Evolutionary conservation across 2,329 filamentous ascomycete species (phyloP), one percentile per base, ranked within the genome.

Genomic region (Microcera coccophila): DNA sequence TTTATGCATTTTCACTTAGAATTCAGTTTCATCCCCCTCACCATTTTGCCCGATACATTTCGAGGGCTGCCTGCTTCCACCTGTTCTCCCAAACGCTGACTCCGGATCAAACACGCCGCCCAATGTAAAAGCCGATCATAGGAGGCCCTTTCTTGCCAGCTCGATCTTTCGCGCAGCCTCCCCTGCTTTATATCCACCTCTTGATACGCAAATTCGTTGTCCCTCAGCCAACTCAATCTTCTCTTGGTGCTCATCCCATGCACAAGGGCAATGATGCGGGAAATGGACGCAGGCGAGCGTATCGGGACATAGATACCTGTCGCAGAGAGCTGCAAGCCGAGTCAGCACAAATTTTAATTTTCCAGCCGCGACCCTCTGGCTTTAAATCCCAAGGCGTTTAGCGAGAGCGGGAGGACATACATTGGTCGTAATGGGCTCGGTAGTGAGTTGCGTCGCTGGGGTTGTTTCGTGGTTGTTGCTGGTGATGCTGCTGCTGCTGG

Each of bases 261-360:
- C 76, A 69, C 93, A 98, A 20, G 93, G 93, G 67, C 93, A 98
- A 69, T 98, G 93, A 65, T 97, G 91, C 2, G 93, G 90, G 70
- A 95, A 93, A 64, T 94, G 85, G 5, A 98, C 93, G 71, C 93
- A 98, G 26, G 90, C 87, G 47, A 98, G 79, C 0, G 93, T 97
- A 52, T 89, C 88, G 2, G 93, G 90, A 63, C 93, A 98, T 42
- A 98, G 82, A 64, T 96, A 98, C 56, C 91, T 90, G 59, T 87
- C 81, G 74, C 93, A 98, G 58, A 82, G 76, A n/a, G 90, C 87
- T 87, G 49, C 21, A 45, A 37, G 11, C 4, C 32, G 20, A 33
- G 29, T 57, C 34, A 56, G 53, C 29, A 4, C n/a, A 11, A 4
- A 21, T 22, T 12, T 14, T 9, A 20, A 24, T 12, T n/a, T 24